phyloP scores from a whole-genome alignment of 2,329 filamentous ascomycete species.

The Harringtonia lauricola region DNA sequence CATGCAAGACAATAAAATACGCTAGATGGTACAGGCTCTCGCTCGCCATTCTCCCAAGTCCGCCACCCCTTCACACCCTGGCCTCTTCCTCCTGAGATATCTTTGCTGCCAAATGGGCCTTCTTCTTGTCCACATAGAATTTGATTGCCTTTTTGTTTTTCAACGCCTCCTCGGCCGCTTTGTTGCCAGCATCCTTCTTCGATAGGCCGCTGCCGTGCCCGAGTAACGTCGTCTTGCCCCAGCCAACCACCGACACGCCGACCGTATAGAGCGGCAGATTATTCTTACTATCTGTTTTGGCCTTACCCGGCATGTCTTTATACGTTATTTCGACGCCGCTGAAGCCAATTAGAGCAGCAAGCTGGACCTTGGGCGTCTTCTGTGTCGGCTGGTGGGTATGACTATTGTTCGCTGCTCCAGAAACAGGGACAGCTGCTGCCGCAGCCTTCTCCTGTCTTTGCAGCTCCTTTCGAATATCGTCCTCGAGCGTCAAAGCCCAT shows the following conservation, averaged over 20 bases:
- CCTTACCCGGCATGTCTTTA: constrained; percentile 39
- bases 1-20: too few relatives aligned
- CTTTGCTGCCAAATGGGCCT: constrained; percentile 25
- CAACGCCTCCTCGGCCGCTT: constrained; percentile 54
- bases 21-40: too few relatives aligned
- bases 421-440: not conserved
- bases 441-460: constrained; percentile 12
- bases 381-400: too few relatives aligned
- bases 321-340: constrained; percentile 52
- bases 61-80: too few relatives aligned
- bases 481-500: constrained; percentile 56
- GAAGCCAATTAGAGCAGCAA: constrained; percentile 40
- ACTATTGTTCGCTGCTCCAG: too few relatives aligned
- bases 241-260: constrained; percentile 55
- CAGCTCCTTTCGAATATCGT: constrained; percentile 38
- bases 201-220: constrained; percentile 52
- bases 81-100: constrained; percentile 9
- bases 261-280: constrained; percentile 50
- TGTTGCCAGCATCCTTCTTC: constrained; percentile 59
- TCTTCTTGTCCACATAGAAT: constrained; percentile 35
- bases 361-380: constrained; percentile 35
- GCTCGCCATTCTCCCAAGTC: too few relatives aligned
- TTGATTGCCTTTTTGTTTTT: constrained; percentile 54
- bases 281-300: constrained; percentile 40
- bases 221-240: constrained; percentile 52